A percentile compares a stretch with the other conserved stretches of the same genome.
phyloP scores from a whole-genome alignment of 2,329 filamentous ascomycete species.

The Ascochyta clinopodiicola region DNA sequence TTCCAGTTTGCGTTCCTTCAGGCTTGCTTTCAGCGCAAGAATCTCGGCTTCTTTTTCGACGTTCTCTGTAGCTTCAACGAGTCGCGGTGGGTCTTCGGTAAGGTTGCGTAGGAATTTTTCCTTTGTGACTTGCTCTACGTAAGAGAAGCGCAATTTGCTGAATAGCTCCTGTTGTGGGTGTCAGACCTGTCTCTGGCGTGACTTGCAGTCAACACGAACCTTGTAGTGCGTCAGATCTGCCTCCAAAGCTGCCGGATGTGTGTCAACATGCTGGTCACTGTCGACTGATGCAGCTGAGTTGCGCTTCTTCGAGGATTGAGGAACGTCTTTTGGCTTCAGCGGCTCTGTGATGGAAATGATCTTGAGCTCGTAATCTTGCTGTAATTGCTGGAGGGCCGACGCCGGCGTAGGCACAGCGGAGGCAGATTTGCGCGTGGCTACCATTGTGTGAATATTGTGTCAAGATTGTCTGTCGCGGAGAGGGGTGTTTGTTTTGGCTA shows the following conservation, averaged over 20 bases:
- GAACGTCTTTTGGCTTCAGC: constrained; percentile 62
- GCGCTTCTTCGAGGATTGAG: constrained; percentile 50
- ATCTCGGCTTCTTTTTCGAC: constrained; percentile 61
- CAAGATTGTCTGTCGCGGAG: constrained; percentile 4
- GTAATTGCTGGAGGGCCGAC: constrained; percentile 59
- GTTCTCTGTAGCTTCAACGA: constrained; percentile 85
- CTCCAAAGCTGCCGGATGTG: constrained; percentile 72
- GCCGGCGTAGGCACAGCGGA: constrained; percentile 30
- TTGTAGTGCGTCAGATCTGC: constrained; percentile 90
- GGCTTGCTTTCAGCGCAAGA: constrained; percentile 71
- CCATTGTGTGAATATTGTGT: constrained; percentile 28
- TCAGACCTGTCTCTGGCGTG: constrained; percentile 8
- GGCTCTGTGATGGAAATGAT: constrained; percentile 81
- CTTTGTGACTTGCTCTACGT: constrained; percentile 98
- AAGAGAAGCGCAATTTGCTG: constrained; percentile 93
- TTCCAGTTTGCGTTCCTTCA: constrained; percentile 81
- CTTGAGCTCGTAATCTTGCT: constrained; percentile 67
- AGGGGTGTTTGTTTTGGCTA: constrained; percentile 42
- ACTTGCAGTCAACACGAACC: constrained; percentile 42
- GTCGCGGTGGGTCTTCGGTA: constrained; percentile 85
- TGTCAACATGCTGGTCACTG: constrained; percentile 68
- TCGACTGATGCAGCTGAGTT: constrained; percentile 72
- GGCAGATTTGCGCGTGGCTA: constrained; percentile 31
- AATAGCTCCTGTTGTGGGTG: constrained; percentile 75
- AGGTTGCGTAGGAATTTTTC: constrained; percentile 96